These are phyloP conservation scores for Sambucus nigra DNA, from an alignment of 129 eudicot genomes.

Conservation along the genomic window DNA sequence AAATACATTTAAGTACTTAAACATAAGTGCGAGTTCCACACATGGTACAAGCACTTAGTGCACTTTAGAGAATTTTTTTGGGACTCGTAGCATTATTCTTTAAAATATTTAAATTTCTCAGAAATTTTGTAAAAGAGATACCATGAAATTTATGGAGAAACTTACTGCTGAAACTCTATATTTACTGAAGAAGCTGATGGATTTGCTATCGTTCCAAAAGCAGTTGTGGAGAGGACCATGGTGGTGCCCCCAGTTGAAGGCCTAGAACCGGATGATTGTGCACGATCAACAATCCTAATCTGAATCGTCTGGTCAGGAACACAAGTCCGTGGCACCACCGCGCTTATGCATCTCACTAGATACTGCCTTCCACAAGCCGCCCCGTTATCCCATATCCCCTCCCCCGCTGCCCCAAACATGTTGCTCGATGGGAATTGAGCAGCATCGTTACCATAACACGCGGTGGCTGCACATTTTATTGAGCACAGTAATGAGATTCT, in stretches of 20 bases:
- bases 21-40: too few species aligned
- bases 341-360: conserved; percentile 54
- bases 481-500: too few species aligned
- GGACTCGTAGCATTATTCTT: too few species aligned
- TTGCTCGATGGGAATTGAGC: conserved; percentile 56
- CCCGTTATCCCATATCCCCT: conserved; percentile 75
- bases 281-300: conserved; percentile 50
- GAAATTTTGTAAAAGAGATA: too few species aligned
- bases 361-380: conserved; percentile 76
- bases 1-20: too few species aligned
- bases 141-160: background rate
- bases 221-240: conserved; percentile 49
- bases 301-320: conserved; percentile 36
- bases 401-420: conserved; percentile 72
- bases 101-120: background rate
- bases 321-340: conserved; percentile 28
- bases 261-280: conserved; percentile 33
- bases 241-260: conserved; percentile 31
- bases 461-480: conserved; percentile 33
- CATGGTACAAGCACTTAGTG: too few species aligned
- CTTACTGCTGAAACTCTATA: conserved; percentile 57
- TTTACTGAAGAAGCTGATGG: conserved; percentile 20
- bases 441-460: conserved; percentile 55
- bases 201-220: conserved; percentile 37
- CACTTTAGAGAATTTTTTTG: too few species aligned